Evolutionary conservation across 805 yeast genomes (phyloP), one percentile per base, ranked within the genome.

Genomic region (Millerago galiae): DNA sequence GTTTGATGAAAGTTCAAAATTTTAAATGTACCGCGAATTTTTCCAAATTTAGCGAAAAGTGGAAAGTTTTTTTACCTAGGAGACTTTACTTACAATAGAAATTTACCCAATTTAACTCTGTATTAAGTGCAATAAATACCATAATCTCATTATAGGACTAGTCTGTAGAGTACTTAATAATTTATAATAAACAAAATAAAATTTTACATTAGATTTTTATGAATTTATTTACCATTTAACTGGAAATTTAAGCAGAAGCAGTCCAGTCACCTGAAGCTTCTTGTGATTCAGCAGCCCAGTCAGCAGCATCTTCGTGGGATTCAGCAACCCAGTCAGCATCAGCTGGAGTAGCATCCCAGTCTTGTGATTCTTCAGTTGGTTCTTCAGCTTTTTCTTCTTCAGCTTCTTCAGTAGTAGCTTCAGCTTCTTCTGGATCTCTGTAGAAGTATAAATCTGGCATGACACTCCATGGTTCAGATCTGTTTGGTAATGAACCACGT

Each of bases 371-470:
- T 66, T 79, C 85, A 42, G 41, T 37, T 61, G 77, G 78, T 59
- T 74, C 79, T 63, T 75, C 84, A 53, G 70, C 71, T 48, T 64
- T 55, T 61, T 68, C 72, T 56, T 67, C 62, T 62, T 70, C 77
- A 56, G 72, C 75, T 52, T 75, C 75, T 64, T 79, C 79, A 60
- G 74, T 79, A 62, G 79, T 78, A 65, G 71, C 72, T 77, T 88
- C 96, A 73, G 85, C 84, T 77, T 93, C 99, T 80, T 91, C 98
- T 68, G 99, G 99, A 79, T 93, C 96, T 83, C 99, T 93, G 97
- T 93, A 93, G 90, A 93, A 93, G 90, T 90, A 93, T 74, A 93
- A 83, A 79, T 93, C 99, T 73, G 98, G 98, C 99, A 93, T 93
- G 70, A 93, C 93, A 61, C 95, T 77, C 99, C 99, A 93, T 72